These are phyloP conservation scores for Diaporthe australafricana DNA, from an alignment of 2,329 filamentous ascomycete species.

Conservation along the genomic window DNA sequence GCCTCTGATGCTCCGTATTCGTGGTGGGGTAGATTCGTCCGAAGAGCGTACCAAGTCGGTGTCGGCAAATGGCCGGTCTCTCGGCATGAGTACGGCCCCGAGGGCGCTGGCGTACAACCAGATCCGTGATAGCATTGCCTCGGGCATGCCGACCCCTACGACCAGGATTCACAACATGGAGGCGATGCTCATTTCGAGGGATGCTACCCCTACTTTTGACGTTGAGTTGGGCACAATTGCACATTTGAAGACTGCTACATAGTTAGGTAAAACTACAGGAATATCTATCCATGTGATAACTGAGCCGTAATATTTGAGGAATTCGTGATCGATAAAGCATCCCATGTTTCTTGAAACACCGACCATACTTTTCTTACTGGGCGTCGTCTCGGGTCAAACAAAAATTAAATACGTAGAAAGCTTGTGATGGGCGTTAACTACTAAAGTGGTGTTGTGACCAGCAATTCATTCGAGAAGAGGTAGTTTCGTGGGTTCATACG, in stretches of 20 bases:
- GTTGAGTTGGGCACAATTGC: not conserved
- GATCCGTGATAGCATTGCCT: slow-evolving; percentile 13
- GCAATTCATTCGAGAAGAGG: no score
- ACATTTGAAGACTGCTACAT: not conserved
- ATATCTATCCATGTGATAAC: no score
- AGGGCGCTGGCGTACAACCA: slow-evolving; percentile 6
- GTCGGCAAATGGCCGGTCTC: not conserved
- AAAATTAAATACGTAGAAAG: no score
- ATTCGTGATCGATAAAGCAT: no score
- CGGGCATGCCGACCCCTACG: not conserved
- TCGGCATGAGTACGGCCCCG: not conserved
- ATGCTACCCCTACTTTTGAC: not conserved
- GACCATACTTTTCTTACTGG: no score
- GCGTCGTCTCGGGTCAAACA: no score
- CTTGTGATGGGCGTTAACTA: no score
- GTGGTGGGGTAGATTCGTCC: not conserved
- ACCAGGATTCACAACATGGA: slow-evolving; percentile 1
- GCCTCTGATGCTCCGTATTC: slow-evolving; percentile 14
- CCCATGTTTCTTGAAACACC: no score
- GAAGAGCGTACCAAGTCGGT: not conserved
- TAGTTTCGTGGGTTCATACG: no score
- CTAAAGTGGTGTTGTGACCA: no score
- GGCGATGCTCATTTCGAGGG: slow-evolving; percentile 12
- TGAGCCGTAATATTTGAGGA: no score
- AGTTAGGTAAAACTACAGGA: no score